Evolutionary conservation across 768 basidiomycete genomes (phyloP), one percentile per base, ranked within the genome.

Genomic region (Hirschioporus abietinus): DNA sequence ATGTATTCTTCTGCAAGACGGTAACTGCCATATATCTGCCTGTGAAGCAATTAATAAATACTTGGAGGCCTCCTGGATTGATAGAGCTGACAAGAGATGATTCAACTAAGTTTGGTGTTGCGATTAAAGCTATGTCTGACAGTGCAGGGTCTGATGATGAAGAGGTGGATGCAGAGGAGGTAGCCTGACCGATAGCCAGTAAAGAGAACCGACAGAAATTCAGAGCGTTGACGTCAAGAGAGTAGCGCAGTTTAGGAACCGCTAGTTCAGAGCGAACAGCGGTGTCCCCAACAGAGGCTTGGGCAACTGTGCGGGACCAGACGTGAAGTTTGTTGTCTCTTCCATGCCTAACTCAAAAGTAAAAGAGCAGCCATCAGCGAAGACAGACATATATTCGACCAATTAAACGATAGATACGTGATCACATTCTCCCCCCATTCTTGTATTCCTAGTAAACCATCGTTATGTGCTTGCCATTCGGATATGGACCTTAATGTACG

Each of bases 131-230:
- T 18, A 67, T 60, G 25, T 18, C 65, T 18, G 66, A 25, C 52
- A 35, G 58, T 20, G 25, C 36, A 9, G 23, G 24, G n/a, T 70
- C 70, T 68, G 64, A 35, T 52, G 71, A 26, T 57, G 63, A 52
- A 20, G 69, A 69, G 35, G 72, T 15, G 12, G 42, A 52, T 52
- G 42, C 15, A 10, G 42, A 52, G 42, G 42, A 52, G 20, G 4
- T 15, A 15, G 20, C 20, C 20, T 52, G 42, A 20, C 12, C 42
- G 42, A 52, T 52, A 10, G 12, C 20, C 12, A 91, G 74, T 1
- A 98, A 79, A 7, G 92, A 90, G 76, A 97, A 95, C 1, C 90
- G 87, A 76, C 96, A 99, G 75, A 91, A 98, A 73, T 96, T 97
- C 65, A 99, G 82, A 1, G 96, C 89, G 73, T 99, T 99, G 67